These are phyloP conservation scores for Collybia nuda DNA, from an alignment of 768 basidiomycete genomes.

Conservation along the genomic window DNA sequence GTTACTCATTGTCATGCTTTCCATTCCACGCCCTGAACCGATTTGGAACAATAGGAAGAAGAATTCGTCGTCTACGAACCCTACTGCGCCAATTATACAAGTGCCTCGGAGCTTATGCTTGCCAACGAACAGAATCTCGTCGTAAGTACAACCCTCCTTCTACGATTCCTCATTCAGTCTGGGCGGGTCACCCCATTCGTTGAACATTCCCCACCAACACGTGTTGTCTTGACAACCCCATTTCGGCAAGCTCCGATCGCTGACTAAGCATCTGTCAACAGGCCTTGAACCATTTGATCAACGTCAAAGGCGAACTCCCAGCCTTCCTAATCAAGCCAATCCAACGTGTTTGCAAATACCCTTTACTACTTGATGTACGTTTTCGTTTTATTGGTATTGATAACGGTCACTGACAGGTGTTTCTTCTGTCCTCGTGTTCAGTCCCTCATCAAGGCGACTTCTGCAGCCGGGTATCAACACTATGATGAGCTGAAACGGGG, in stretches of 20 bases:
- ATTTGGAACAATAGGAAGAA: conserved; percentile 77
- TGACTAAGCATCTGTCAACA: conserved; percentile 47
- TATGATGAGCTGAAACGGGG: conserved; percentile 84
- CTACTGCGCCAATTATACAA: conserved; percentile 94
- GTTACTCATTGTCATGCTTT: conserved; percentile 27
- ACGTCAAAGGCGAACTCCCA: conserved; percentile 88
- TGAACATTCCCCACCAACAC: conserved; percentile 1
- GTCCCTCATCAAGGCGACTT: conserved; percentile 77
- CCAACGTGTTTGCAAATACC: conserved; percentile 98
- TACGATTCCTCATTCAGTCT: conserved; percentile 12
- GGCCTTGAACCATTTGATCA: conserved; percentile 83
- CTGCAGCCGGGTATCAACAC: conserved; percentile 60
- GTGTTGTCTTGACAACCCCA: conserved; percentile 34
- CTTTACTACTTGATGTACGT: conserved; percentile 86
- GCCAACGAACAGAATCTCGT: conserved; percentile 83
- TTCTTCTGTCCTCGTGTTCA: conserved; percentile 24
- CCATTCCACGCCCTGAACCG: conserved; percentile 11
- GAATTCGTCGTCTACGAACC: conserved; percentile 97
- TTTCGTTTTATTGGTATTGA: conserved; percentile 4
- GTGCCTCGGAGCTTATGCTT: conserved; percentile 82
- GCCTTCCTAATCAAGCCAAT: conserved; percentile 99
- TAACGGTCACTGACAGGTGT: conserved; percentile 5
- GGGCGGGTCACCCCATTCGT: conserved; percentile 8
- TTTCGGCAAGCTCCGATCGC: conserved; percentile 28
- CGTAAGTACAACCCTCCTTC: conserved; percentile 49